These are phyloP conservation scores for Cucurbita ficifolia DNA, from an alignment of 306 rosid genomes.

Conservation along the genomic window DNA sequence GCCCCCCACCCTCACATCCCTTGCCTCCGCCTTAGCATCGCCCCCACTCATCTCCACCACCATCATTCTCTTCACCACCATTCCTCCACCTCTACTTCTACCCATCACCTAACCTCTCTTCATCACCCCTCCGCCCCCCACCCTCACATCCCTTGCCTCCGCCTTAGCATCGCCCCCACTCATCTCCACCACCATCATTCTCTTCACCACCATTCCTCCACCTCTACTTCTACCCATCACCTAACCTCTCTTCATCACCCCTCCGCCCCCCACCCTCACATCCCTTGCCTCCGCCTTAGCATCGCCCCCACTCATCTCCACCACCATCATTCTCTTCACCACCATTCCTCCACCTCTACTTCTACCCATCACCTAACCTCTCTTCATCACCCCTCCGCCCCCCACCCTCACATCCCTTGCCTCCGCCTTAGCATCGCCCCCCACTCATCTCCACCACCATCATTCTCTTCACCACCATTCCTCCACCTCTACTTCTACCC, in stretches of 20 bases:
- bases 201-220: not conserved
- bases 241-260: not conserved
- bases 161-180: not conserved
- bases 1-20: not conserved
- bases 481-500: too few species aligned
- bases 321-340: not conserved
- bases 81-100: too few species aligned
- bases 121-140: not conserved
- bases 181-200: not conserved
- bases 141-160: not conserved
- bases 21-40: constrained; percentile 1
- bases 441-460: not conserved
- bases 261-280: not conserved
- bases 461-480: not conserved
- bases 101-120: too few species aligned
- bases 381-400: not conserved
- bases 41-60: not conserved
- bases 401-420: not conserved
- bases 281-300: not conserved
- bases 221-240: too few species aligned
- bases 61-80: not conserved
- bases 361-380: too few species aligned
- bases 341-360: not conserved
- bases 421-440: not conserved
- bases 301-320: not conserved